Evolutionary conservation across 1,284 basidiomycete genomes (phyloP).

Genomic region (Trichosporon sp.): DNA sequence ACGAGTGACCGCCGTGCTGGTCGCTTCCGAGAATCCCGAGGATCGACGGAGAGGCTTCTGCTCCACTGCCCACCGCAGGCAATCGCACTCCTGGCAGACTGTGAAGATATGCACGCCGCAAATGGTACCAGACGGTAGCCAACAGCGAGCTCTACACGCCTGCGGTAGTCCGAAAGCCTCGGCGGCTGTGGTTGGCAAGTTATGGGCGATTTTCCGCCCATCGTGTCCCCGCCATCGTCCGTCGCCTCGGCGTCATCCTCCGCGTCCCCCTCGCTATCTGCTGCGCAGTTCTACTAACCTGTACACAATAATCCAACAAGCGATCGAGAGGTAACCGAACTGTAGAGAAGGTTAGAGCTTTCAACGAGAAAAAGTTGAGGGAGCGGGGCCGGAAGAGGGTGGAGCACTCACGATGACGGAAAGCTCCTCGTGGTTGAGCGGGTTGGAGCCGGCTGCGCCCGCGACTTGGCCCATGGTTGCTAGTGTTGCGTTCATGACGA

Average conservation of each 20-base stretch:
- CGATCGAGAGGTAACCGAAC: constrained; percentile 38
- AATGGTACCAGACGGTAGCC: not conserved
- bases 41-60: not conserved
- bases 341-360: not conserved
- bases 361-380: constrained; percentile 10
- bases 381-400: not conserved
- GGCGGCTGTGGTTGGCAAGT: not conserved
- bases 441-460: constrained; percentile 11
- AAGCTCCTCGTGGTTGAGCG: constrained; percentile 21
- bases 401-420: constrained; percentile 51
- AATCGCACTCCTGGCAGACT: not conserved
- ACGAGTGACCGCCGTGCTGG: not conserved
- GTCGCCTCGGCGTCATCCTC: not conserved
- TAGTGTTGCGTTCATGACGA: constrained; percentile 10
- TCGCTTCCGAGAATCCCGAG: not conserved
- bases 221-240: not conserved
- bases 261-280: not conserved
- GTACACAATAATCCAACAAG: constrained; percentile 49
- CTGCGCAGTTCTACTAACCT: constrained; percentile 26
- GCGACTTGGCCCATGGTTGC: not conserved
- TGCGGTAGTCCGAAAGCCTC: not conserved
- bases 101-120: too few species aligned
- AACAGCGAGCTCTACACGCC: not conserved
- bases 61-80: not conserved
- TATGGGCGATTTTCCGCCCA: not conserved